Conservation (phyloP, 106 monocot genomes). For the Vanilla planifolia region DNA sequence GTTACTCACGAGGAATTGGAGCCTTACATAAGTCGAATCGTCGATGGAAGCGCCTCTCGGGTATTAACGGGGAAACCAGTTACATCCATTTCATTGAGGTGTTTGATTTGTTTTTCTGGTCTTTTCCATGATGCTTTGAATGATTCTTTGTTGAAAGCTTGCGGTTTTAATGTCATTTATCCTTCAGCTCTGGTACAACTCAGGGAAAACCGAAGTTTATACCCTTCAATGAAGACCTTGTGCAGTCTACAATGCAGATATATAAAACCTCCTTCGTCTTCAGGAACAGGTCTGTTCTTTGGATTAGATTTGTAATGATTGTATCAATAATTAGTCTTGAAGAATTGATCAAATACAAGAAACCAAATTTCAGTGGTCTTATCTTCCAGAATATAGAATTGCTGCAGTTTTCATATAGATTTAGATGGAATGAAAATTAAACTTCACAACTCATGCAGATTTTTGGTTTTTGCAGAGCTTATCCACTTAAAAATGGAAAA, state of each 20-base stretch:
- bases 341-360: neutral
- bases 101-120: neutral
- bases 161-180: neutral
- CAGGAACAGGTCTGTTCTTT: conserved; percentile 35
- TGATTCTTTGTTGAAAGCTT: neutral
- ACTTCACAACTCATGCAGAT: too few species aligned
- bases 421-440: too few species aligned
- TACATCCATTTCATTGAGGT: conserved; percentile 79
- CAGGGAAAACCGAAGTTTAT: conserved; percentile 50
- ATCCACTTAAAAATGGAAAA: conserved; percentile 63
- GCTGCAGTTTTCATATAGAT: neutral
- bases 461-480: conserved; percentile 37
- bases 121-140: neutral
- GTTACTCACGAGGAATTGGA: conserved; percentile 70
- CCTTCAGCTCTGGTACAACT: conserved; percentile 10
- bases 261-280: conserved; percentile 47
- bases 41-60: conserved; percentile 50
- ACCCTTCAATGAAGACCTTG: conserved; percentile 47
- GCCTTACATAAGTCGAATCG: conserved; percentile 69
- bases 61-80: conserved; percentile 71
- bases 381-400: too few species aligned
- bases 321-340: neutral
- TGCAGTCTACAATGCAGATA: conserved; percentile 51
- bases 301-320: neutral
- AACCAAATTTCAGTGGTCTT: neutral